A percentile compares a stretch with the other conserved stretches of the same genome.
Conservation (phyloP, 257 asterid genomes). For the Orobanche coerulescens region DNA sequence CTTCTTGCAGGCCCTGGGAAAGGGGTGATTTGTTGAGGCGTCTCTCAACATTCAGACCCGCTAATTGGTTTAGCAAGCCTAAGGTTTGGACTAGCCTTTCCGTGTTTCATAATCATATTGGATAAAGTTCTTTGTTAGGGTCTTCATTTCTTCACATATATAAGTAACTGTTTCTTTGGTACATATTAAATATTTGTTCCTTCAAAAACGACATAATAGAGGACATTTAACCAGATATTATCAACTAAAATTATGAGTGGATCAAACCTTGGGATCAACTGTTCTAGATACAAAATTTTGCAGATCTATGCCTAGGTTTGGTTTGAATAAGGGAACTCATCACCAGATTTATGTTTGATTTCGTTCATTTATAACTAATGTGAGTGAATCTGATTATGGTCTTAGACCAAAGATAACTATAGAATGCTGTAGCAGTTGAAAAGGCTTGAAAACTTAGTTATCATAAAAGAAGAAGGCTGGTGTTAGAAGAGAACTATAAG, state of each 20-base stretch:
- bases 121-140: not conserved
- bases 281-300: not conserved
- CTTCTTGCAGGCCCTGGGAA: conserved; percentile 99
- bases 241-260: not conserved
- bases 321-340: not conserved
- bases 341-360: not conserved
- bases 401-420: not conserved
- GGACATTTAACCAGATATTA: conserved; percentile 6
- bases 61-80: conserved; percentile 92
- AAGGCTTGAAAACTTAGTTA: not conserved
- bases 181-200: not conserved
- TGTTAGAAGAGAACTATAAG: conserved; percentile 3
- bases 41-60: conserved; percentile 85
- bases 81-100: conserved; percentile 49
- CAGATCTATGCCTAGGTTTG: not conserved
- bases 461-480: not conserved
- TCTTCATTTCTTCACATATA: conserved; percentile 2
- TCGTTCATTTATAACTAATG: not conserved
- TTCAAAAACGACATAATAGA: conserved; percentile 13
- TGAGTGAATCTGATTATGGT: not conserved
- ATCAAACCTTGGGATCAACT: conserved; percentile 17
- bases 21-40: conserved; percentile 95
- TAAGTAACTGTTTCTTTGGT: not conserved
- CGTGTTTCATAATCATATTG: conserved; percentile 14
- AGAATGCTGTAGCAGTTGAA: conserved; percentile 8